Percentiles rank a stretch among this genome's conserved stretches.
These are phyloP conservation scores for Podila epigama DNA, from an alignment of 192 early-diverging fungal species.

Conservation along the genomic window DNA sequence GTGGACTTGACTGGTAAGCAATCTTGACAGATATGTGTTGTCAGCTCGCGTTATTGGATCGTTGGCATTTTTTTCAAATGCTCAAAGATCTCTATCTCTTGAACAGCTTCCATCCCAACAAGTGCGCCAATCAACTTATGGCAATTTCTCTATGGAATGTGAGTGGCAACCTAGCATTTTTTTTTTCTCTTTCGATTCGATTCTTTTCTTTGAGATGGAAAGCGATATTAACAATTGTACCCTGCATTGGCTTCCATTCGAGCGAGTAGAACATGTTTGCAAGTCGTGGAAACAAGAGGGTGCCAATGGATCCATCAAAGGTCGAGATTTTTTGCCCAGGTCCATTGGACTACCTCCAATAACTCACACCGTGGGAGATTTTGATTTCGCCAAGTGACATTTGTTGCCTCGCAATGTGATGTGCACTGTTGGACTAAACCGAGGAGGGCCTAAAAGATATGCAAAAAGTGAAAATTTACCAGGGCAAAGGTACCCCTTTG, in stretches of 20 bases:
- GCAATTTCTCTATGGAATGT: slow-evolving; percentile 62
- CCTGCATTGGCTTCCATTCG: background rate
- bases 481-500: background rate
- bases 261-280: slow-evolving; percentile 59
- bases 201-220: background rate
- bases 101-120: slow-evolving; percentile 62
- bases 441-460: too few species aligned
- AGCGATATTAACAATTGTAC: background rate
- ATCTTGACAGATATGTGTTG: background rate
- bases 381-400: background rate
- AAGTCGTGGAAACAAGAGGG: slow-evolving; percentile 27
- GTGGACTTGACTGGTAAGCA: slow-evolving; percentile 59
- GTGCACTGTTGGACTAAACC: too few species aligned
- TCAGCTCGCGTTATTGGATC: background rate
- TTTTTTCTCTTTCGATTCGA: background rate
- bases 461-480: too few species aligned
- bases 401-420: background rate
- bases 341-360: slow-evolving; percentile 40
- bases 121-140: slow-evolving; percentile 64
- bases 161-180: slow-evolving; percentile 1
- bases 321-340: slow-evolving; percentile 54
- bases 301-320: slow-evolving; percentile 33
- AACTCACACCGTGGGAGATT: background rate
- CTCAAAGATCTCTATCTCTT: background rate
- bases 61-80: background rate